Conservation (phyloP, 192 early-diverging fungal genomes). For the Globomyces pollinis-pini region DNA sequence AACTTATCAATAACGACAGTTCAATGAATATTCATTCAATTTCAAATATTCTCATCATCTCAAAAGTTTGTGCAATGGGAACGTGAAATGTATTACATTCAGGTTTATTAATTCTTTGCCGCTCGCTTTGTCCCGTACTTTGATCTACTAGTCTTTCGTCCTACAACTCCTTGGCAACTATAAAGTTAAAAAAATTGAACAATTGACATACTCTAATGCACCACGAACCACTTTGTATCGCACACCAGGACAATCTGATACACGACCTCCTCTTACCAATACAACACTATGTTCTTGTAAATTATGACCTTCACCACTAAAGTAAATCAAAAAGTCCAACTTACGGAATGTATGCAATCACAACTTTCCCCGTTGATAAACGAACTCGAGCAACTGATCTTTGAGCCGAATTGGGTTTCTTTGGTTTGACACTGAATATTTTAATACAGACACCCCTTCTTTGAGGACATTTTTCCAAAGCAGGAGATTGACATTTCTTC, state of each 20-base stretch:
- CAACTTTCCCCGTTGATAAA: slow-evolving; percentile 83
- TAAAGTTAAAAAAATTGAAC: too few relatives aligned
- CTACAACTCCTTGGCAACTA: slow-evolving; percentile 90
- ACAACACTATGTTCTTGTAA: slow-evolving; percentile 97
- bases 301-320: slow-evolving; percentile 96
- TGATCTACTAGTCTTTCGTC: slow-evolving; percentile 67
- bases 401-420: slow-evolving; percentile 97
- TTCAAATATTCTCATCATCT: too few relatives aligned
- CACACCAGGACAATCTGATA: slow-evolving; percentile 96
- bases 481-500: slow-evolving; percentile 66
- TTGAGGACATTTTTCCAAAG: slow-evolving; percentile 79
- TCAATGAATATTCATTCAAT: too few relatives aligned
- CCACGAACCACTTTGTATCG: slow-evolving; percentile 90
- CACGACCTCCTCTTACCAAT: slow-evolving; percentile 88
- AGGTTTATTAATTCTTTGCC: slow-evolving; percentile 12
- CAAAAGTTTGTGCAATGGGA: too few relatives aligned
- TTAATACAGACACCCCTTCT: slow-evolving; percentile 92
- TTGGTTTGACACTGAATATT: slow-evolving; percentile 91
- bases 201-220: too few relatives aligned
- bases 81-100: slow-evolving; percentile 7
- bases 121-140: slow-evolving; percentile 94
- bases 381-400: slow-evolving; percentile 89
- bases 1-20: too few relatives aligned
- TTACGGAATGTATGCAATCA: slow-evolving; percentile 97
- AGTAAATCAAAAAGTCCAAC: too few relatives aligned